Percentiles rank a stretch among this genome's conserved stretches.
These are phyloP conservation scores for Posidonia oceanica DNA, from an alignment of 116 monocot species.

Conservation along the genomic window DNA sequence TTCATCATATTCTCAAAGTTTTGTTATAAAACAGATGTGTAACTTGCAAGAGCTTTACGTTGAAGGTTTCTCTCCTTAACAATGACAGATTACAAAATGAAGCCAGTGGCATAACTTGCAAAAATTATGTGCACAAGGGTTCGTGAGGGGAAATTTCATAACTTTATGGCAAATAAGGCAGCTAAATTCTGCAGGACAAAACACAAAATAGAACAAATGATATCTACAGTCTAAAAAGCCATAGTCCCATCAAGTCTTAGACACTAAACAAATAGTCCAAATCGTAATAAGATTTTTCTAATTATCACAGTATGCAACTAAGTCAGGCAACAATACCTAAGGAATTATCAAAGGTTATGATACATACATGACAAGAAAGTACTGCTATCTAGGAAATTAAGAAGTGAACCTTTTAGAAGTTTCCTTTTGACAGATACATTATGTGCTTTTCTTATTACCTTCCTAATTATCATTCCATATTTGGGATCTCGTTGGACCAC, in stretches of 20 bases:
- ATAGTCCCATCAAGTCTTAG: no score
- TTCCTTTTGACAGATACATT: slow-evolving; percentile 32
- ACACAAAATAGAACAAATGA: neutral
- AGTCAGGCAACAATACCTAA: no score
- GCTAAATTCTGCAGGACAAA: slow-evolving; percentile 50
- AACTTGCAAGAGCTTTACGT: no score
- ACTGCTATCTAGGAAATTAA: neutral
- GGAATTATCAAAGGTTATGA: no score
- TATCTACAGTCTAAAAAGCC: no score
- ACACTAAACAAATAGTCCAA: no score
- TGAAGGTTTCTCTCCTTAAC: slow-evolving; percentile 61
- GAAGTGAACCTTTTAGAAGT: slow-evolving; percentile 60
- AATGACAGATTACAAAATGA: slow-evolving; percentile 38
- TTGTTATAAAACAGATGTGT: no score
- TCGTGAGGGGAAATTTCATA: slow-evolving; percentile 57
- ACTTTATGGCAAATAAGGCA: slow-evolving; percentile 66
- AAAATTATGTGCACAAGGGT: slow-evolving; percentile 90
- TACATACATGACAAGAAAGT: no score
- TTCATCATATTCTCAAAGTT: no score
- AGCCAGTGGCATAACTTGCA: slow-evolving; percentile 65
- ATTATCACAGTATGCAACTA: no score
- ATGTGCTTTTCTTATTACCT: slow-evolving; percentile 16
- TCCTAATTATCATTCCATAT: slow-evolving; percentile 31
- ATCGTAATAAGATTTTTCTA: no score
- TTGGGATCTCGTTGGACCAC: slow-evolving; percentile 33